Evolutionary conservation across 2,329 filamentous ascomycete genomes (phyloP).

Genomic region (Colletotrichum sp.): DNA sequence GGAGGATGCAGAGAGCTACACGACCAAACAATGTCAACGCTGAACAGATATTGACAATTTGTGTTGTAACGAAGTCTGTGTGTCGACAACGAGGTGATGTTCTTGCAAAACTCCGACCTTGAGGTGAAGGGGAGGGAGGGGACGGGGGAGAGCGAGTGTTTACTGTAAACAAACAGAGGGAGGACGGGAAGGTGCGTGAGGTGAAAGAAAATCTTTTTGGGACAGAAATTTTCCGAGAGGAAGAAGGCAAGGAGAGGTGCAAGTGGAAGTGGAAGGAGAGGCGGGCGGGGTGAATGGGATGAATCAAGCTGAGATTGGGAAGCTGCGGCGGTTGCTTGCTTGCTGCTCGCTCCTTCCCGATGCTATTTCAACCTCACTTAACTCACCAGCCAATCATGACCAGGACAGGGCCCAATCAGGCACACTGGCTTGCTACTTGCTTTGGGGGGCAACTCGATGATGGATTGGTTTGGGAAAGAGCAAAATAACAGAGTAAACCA

Average conservation of each 20-base stretch:
- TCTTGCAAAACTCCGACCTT: conserved; percentile 9
- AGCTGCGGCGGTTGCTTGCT: not conserved
- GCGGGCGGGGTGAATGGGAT: not conserved
- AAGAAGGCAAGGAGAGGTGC: not conserved
- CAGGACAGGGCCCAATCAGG: not conserved
- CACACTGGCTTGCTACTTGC: not conserved
- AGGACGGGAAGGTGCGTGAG: not conserved
- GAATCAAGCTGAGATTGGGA: conserved; percentile 9
- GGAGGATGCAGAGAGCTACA: conserved; percentile 80
- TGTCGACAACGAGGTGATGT: not conserved
- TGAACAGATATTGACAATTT: conserved; percentile 25
- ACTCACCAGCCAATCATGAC: not conserved
- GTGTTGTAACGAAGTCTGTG: not conserved
- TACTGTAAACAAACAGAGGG: not conserved
- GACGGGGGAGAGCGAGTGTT: not conserved
- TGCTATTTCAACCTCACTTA: not conserved
- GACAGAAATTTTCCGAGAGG: not conserved
- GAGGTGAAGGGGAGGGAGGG: not conserved
- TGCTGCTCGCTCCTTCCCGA: conserved; percentile 2
- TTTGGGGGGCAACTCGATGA: not conserved
- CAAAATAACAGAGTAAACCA: not conserved
- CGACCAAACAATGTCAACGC: conserved; percentile 35
- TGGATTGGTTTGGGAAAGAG: not conserved
- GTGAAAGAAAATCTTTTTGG: not conserved
- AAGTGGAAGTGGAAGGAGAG: not conserved